These are phyloP conservation scores for Talaromyces albobiverticillius DNA, from an alignment of 2,329 filamentous ascomycete species.

Conservation along the genomic window DNA sequence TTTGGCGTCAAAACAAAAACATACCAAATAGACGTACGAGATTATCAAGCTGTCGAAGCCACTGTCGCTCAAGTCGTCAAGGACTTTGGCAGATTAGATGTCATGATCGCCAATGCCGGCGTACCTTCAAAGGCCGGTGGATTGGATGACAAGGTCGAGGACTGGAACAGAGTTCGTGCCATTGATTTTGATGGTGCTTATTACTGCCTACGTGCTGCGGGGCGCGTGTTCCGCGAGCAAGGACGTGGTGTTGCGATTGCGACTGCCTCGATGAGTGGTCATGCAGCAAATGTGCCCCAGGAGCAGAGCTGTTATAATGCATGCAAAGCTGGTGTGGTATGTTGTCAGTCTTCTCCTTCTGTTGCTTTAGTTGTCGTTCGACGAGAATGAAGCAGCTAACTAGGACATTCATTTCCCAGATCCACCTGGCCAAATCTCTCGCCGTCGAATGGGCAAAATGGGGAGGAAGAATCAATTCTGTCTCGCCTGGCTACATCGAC, in stretches of 20 bases:
- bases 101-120: constrained; percentile 71
- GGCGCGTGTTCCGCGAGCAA: constrained; percentile 62
- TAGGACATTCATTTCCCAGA: constrained; percentile 23
- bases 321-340: constrained; percentile 69
- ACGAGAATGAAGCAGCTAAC: neutral
- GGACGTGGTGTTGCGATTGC: constrained; percentile 66
- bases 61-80: constrained; percentile 30
- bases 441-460: constrained; percentile 78
- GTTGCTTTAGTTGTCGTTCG: neutral
- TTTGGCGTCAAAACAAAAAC: constrained; percentile 34
- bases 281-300: constrained; percentile 69
- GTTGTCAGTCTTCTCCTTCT: neutral
- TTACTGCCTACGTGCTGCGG: constrained; percentile 67
- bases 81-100: constrained; percentile 59
- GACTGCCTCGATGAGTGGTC: constrained; percentile 69
- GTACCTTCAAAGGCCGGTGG: constrained; percentile 63
- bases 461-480: constrained; percentile 43
- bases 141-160: constrained; percentile 57
- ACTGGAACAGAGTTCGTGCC: constrained; percentile 60
- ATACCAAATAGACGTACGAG: constrained; percentile 35
- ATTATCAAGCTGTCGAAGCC: constrained; percentile 24
- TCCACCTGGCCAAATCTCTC: constrained; percentile 75
- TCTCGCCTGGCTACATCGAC: constrained; percentile 43
- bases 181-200: constrained; percentile 70
- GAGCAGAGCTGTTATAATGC: constrained; percentile 76